Conservation (phyloP, 306 rosid species). For the Rosa multiflora region DNA sequence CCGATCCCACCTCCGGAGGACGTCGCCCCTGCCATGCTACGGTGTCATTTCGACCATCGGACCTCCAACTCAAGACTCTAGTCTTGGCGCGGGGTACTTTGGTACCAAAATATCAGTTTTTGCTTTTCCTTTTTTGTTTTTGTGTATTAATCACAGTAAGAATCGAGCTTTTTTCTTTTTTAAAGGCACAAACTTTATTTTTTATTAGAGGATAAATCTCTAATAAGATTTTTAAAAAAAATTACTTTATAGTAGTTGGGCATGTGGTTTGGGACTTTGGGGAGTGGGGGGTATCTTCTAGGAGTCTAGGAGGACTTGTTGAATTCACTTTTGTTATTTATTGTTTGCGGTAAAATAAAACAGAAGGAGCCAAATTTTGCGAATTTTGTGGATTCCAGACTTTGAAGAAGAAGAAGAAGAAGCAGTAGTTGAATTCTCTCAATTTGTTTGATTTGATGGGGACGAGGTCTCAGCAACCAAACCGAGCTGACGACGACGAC, state of each 20-base stretch:
- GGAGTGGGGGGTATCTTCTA: too few relatives aligned
- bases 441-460: conserved; percentile 45
- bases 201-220: not conserved
- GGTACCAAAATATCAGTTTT: too few relatives aligned
- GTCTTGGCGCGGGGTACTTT: too few relatives aligned
- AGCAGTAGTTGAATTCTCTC: not conserved
- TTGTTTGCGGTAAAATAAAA: not conserved
- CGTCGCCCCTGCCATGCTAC: too few relatives aligned
- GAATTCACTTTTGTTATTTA: not conserved
- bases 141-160: not conserved
- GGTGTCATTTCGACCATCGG: too few relatives aligned
- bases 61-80: too few relatives aligned
- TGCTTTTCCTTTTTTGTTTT: too few relatives aligned
- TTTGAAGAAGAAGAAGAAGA: not conserved
- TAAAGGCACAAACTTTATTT: not conserved
- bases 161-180: not conserved
- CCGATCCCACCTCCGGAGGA: too few relatives aligned
- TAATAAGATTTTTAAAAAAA: too few relatives aligned
- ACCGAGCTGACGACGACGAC: conserved; percentile 62
- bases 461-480: conserved; percentile 52
- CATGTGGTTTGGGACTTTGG: not conserved
- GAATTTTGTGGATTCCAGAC: not conserved
- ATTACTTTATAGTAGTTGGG: not conserved
- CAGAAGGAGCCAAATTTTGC: not conserved
- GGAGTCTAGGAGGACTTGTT: not conserved